Base-by-base conservation (phyloP, 768 basidiomycete species). In the Psilocybe cubensis region DNA sequence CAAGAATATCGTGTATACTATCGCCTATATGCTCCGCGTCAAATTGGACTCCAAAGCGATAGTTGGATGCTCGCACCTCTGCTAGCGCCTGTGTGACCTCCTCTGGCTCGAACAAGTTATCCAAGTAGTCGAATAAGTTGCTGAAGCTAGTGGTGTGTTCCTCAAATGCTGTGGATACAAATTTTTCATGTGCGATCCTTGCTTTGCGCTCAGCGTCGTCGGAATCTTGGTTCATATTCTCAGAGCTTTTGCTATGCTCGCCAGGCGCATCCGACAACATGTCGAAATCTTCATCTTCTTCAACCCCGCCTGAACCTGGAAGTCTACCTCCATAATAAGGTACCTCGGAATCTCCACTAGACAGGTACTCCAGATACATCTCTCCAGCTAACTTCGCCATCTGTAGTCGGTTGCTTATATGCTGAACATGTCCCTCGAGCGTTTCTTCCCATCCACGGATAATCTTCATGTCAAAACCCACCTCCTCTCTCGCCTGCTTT, bases 331-430 rank as follows among this genome's bases (percentile, higher is more conserved):
- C 57, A 12, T 57, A 40, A 9, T 40, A 62, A 8, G 67, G 49
- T 24, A 70, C 70, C 20, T 68, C 67, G 0, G 76, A 74, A 63
- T 80, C 77, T 3, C 74, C 77, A 44, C 77, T 78, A 2, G 71
- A 65, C 10, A 77, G 53, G 76, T 77, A 79, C 54, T 80, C 79
- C 29, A 75, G 73, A 52, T 77, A 73, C 18, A 80, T 68, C 21
- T 60, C 72, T 1, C 77, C 76, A 18, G 76, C 78, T 7, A 78
- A 66, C 49, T 67, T 73, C 3, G 76, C 78, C 24, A 69, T 72
- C 20, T 79, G 75, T 44, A 78, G 76, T 8, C 73, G 69, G 59
- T 66, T 70, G 31, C 62, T 44, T 10, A 66, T 70, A 43, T 76
- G 76, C 5, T 58, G 65, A 29, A 79, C 72, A 55, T 78, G 75